A percentile compares a stretch with the other conserved stretches of the same genome.
These are phyloP conservation scores for Psilocybe tampanensis DNA, from an alignment of 768 basidiomycete genomes.

Conservation along the genomic window DNA sequence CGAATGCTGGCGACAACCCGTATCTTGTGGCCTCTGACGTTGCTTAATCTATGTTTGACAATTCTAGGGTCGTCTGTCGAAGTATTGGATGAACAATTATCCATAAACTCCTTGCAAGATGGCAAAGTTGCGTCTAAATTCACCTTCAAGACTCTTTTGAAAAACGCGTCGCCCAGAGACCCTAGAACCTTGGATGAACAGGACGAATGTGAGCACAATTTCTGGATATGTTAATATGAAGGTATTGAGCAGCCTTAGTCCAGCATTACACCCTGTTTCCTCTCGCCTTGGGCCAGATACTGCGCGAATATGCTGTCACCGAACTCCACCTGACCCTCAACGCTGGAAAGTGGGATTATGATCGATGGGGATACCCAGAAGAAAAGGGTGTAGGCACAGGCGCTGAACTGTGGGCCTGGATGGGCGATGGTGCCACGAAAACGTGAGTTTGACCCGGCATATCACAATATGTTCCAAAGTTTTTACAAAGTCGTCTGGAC, in stretches of 20 bases:
- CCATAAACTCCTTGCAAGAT: constrained; percentile 62
- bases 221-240: neutral
- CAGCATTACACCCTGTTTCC: constrained; percentile 91
- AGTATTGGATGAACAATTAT: constrained; percentile 49
- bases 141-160: constrained; percentile 70
- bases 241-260: constrained; percentile 38
- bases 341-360: constrained; percentile 90
- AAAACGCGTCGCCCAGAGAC: constrained; percentile 55
- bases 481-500: neutral
- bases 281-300: constrained; percentile 81
- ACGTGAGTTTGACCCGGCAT: constrained; percentile 39
- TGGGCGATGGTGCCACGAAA: constrained; percentile 62
- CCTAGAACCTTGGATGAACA: constrained; percentile 53
- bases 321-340: constrained; percentile 90
- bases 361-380: constrained; percentile 80
- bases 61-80: constrained; percentile 32
- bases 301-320: constrained; percentile 82
- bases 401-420: constrained; percentile 92
- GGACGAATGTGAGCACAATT: constrained; percentile 41
- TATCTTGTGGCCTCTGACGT: constrained; percentile 18
- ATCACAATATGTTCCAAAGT: constrained; percentile 4
- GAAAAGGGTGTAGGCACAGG: constrained; percentile 80
- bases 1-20: constrained; percentile 11
- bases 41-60: constrained; percentile 20
- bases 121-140: constrained; percentile 84